Evolutionary conservation across 202 grass and related monocot species (phyloP), one percentile per base, ranked within the genome.

Genomic region (Panicum virgatum): DNA sequence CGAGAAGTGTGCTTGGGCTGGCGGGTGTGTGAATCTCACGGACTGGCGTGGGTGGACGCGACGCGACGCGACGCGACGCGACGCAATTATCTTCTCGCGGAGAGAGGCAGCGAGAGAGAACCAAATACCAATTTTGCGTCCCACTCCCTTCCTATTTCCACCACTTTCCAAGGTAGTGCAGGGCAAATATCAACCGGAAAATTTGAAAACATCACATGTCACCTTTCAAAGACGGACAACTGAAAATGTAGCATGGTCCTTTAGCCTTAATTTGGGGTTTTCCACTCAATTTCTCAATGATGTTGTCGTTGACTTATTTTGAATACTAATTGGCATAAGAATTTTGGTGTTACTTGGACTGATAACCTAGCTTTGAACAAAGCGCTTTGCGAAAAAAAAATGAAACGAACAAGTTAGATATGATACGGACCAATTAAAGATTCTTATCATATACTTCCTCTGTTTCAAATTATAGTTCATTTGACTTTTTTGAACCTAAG

Each of bases 1-100:
- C 56, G 71, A 63, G 7, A 69, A 76, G 61, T 6, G 38, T 7
- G 70, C 27, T 20, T 34, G 51, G 12, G 78, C 34, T 3, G 62
- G 83, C 61, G 83, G 13, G 62, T 12, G 78, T 37, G 85, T 58
- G 80, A 72, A 72, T 87, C 36, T 82, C 45, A 16, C 68, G 30
- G 59, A 66, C 51, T 43, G 51, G 40, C 51, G 50, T 43, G 68
- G 80, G 65, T 72, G 86, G 70, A 73, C 27, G 54, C 6, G 15
- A 66, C 62, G 62, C 47, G 15, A 66, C 62, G 62, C 47, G 70
- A 73, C 27, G 54, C 6, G 70, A 73, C 27, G 54, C 6, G 15
- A 66, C 62, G 62, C 47, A 43, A 62, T 72, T 79, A 74, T 80
- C 68, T 84, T 79, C 80, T 79, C 20, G 36, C 23, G 19, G 18